phyloP scores from a whole-genome alignment of 768 basidiomycete species.

The Tricholoma matsutake region DNA sequence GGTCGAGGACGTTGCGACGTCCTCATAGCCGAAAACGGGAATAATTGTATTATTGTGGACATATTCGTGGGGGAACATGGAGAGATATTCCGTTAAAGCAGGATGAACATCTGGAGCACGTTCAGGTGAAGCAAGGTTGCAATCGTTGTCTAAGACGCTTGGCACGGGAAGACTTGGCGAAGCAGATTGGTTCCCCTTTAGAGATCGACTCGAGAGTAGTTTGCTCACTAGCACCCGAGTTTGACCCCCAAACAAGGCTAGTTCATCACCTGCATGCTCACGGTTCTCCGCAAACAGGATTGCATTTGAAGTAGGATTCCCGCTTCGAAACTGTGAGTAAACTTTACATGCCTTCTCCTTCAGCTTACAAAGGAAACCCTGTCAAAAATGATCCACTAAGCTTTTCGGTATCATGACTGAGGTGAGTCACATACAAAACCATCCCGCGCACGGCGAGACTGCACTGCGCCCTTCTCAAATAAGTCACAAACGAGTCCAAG shows the following conservation, averaged over 20 bases:
- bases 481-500: slow-evolving; percentile 62
- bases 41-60: not conserved
- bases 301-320: slow-evolving; percentile 35
- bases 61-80: slow-evolving; percentile 24
- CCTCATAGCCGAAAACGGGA: too few relatives aligned
- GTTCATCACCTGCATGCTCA: slow-evolving; percentile 59
- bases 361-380: slow-evolving; percentile 51
- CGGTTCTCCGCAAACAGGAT: slow-evolving; percentile 37
- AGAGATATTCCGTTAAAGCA: slow-evolving; percentile 59
- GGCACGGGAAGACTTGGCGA: slow-evolving; percentile 18
- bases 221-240: slow-evolving; percentile 63
- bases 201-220: slow-evolving; percentile 37
- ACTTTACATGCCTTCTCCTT: slow-evolving; percentile 51
- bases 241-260: slow-evolving; percentile 70
- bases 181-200: slow-evolving; percentile 17
- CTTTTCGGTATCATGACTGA: not conserved
- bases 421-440: slow-evolving; percentile 43
- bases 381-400: not conserved
- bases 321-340: slow-evolving; percentile 46
- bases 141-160: slow-evolving; percentile 14
- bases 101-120: slow-evolving; percentile 48
- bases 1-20: not conserved
- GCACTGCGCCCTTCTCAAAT: slow-evolving; percentile 54
- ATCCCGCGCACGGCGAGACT: slow-evolving; percentile 56
- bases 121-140: slow-evolving; percentile 22